Conservation (phyloP, 108 stramenopile genomes). For the Nitzschia sp. region DNA sequence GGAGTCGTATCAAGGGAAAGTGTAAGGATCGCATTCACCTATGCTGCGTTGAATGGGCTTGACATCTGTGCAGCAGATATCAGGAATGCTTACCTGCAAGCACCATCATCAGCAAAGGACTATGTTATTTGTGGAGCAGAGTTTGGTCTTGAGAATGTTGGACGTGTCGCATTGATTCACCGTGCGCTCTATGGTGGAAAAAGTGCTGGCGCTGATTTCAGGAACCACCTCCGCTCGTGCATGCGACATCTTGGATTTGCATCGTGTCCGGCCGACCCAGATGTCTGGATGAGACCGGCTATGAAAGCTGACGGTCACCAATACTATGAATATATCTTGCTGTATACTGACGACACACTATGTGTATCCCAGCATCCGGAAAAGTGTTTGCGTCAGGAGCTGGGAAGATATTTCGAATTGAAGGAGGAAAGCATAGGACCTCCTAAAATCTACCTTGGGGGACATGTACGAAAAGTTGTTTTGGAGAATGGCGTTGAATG, state of each 20-base stretch:
- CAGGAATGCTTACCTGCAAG: slow-evolving; percentile 41
- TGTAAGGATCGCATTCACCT: too few relatives aligned
- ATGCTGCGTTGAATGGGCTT: too few relatives aligned
- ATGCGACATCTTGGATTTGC: slow-evolving; percentile 43
- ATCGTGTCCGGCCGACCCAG: slow-evolving; percentile 27
- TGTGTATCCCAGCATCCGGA: slow-evolving; percentile 16
- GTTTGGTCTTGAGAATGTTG: too few relatives aligned
- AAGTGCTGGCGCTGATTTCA: slow-evolving; percentile 43
- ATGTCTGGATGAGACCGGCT: not conserved
- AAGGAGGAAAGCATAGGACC: slow-evolving; percentile 44
- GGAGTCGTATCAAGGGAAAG: slow-evolving; percentile 51
- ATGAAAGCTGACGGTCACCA: slow-evolving; percentile 16
- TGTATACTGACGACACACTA: slow-evolving; percentile 44
- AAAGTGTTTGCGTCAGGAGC: slow-evolving; percentile 22
- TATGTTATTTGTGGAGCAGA: slow-evolving; percentile 42
- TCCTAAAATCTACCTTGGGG: slow-evolving; percentile 52
- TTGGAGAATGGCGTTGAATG: slow-evolving; percentile 34
- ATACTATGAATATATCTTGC: slow-evolving; percentile 41
- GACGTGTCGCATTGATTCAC: slow-evolving; percentile 35
- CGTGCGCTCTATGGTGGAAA: slow-evolving; percentile 60
- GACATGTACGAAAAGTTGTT: slow-evolving; percentile 31
- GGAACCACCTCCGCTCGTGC: slow-evolving; percentile 40
- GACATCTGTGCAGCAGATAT: too few relatives aligned
- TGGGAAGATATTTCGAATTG: slow-evolving; percentile 39
- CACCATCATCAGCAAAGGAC: slow-evolving; percentile 32